Evolutionary conservation across 2,329 filamentous ascomycete genomes (phyloP).

Genomic region (Fusarium tricinctum): DNA sequence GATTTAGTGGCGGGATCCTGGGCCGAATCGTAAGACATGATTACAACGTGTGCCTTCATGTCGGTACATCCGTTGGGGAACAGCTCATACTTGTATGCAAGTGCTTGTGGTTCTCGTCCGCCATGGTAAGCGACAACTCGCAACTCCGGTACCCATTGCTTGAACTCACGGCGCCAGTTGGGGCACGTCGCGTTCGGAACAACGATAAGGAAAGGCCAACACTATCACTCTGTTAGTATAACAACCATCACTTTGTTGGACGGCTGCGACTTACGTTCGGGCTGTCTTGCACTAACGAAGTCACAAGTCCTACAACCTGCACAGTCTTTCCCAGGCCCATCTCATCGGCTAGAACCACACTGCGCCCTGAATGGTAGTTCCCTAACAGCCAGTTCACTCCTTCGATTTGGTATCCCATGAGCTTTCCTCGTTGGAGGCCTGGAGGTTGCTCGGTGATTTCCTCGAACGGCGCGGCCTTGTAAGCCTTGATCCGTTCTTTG

Average conservation of each 20-base stretch:
- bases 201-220: slow-evolving; percentile 93
- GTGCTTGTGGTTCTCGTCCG: slow-evolving; percentile 77
- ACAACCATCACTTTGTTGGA: background rate
- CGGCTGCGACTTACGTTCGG: slow-evolving; percentile 59
- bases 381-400: slow-evolving; percentile 96
- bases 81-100: slow-evolving; percentile 87
- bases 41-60: slow-evolving; percentile 89
- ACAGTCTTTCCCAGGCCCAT: slow-evolving; percentile 99
- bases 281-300: slow-evolving; percentile 76
- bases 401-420: slow-evolving; percentile 95
- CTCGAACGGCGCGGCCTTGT: slow-evolving; percentile 75
- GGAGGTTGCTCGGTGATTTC: slow-evolving; percentile 80
- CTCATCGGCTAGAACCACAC: slow-evolving; percentile 93
- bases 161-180: slow-evolving; percentile 98
- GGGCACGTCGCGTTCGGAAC: slow-evolving; percentile 95
- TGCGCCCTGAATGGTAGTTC: slow-evolving; percentile 85
- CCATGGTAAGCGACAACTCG: slow-evolving; percentile 96
- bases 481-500: slow-evolving; percentile 75
- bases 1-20: slow-evolving; percentile 76
- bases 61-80: slow-evolving; percentile 76
- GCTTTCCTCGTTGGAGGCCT: slow-evolving; percentile 79
- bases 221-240: slow-evolving; percentile 56
- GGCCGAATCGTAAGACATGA: slow-evolving; percentile 94
- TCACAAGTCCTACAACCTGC: slow-evolving; percentile 87
- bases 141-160: slow-evolving; percentile 88